These are phyloP conservation scores for Davidsoniella australis DNA, from an alignment of 2,329 filamentous ascomycete species.

Conservation along the genomic window DNA sequence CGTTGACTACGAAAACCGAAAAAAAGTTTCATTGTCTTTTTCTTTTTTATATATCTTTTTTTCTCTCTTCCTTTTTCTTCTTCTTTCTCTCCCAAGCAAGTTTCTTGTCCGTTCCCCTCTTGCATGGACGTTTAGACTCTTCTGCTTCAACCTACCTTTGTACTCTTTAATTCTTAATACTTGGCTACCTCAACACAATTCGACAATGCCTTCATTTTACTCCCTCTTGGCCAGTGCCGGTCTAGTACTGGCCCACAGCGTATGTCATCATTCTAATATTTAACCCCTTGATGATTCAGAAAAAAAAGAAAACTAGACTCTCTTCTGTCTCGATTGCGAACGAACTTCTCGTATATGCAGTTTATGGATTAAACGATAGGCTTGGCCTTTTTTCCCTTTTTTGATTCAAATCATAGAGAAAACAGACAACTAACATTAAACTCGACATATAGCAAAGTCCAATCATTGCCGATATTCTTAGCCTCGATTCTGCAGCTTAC, in stretches of 20 bases:
- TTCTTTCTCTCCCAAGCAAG: neutral
- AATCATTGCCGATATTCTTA: neutral
- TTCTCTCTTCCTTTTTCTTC: neutral
- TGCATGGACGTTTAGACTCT: neutral
- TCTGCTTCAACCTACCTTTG: slow-evolving; percentile 1
- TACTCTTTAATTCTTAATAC: neutral
- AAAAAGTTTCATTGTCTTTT: neutral
- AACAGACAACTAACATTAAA: neutral
- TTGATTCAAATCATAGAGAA: neutral
- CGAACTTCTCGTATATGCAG: too few relatives aligned
- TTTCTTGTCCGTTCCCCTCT: slow-evolving; percentile 1
- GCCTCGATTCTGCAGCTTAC: neutral
- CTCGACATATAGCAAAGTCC: neutral
- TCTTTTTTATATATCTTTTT: neutral
- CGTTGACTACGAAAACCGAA: too few relatives aligned
- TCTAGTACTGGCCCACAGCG: slow-evolving; percentile 3
- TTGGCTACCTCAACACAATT: neutral
- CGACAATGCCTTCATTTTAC: neutral
- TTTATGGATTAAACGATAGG: neutral
- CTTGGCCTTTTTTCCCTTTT: neutral
- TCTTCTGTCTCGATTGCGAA: too few relatives aligned
- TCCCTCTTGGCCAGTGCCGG: neutral
- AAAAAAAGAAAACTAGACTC: too few relatives aligned
- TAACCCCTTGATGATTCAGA: neutral
- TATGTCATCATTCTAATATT: neutral